phyloP scores from a whole-genome alignment of 257 asterid species.

The Plantago elongata region DNA sequence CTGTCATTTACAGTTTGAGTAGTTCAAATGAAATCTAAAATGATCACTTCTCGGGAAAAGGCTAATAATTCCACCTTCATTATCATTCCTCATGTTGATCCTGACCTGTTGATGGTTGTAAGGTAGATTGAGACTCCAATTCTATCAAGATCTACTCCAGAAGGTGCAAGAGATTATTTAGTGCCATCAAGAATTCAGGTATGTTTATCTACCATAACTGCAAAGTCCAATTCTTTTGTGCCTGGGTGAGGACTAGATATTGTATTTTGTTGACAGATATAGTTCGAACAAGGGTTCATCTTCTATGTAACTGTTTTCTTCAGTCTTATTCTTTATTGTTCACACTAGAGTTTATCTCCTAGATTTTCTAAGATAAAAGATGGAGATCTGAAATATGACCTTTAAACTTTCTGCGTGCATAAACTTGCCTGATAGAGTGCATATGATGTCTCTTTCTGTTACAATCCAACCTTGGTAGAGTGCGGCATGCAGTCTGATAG shows the following conservation, averaged over 20 bases:
- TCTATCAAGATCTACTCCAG: conserved; percentile 97
- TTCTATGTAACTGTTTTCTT: conserved; percentile 7
- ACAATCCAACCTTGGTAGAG: too few species aligned
- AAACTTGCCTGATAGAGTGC: too few species aligned
- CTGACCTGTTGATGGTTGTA: conserved; percentile 65
- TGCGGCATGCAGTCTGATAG: too few species aligned
- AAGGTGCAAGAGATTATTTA: conserved; percentile 98
- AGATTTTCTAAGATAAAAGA: conserved; percentile 2
- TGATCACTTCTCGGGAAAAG: conserved; percentile 13
- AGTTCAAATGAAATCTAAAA: conserved; percentile 1
- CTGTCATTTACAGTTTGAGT: conserved; percentile 11
- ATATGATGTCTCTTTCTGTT: too few species aligned
- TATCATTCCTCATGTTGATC: conserved; percentile 48
- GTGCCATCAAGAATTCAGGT: conserved; percentile 99
- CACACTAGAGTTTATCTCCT: neutral
- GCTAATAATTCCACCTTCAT: conserved; percentile 12
- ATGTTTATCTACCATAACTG: conserved; percentile 12
- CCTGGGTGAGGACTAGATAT: conserved; percentile 4
- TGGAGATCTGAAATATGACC: too few species aligned
- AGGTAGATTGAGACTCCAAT: conserved; percentile 99
- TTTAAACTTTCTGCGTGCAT: too few species aligned
- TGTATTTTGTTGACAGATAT: conserved; percentile 11
- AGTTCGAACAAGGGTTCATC: conserved; percentile 2
- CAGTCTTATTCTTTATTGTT: neutral
- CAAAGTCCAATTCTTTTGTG: conserved; percentile 2